Conservation (phyloP, 192 early-diverging fungal species). For the Umbelopsis isabellina region DNA sequence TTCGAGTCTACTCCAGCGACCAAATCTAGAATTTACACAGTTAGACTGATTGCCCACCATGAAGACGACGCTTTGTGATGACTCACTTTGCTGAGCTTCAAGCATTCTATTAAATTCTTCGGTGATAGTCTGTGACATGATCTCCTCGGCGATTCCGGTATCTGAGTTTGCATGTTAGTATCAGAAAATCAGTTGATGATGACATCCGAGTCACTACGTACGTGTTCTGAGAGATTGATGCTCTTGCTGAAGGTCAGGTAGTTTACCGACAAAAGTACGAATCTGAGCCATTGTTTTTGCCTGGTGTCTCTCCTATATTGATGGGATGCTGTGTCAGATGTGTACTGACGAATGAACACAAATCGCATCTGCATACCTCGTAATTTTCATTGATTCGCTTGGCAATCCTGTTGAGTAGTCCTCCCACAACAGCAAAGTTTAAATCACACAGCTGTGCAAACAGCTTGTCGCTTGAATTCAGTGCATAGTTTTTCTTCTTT, state of each 20-base stretch:
- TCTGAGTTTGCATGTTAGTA: constrained; percentile 47
- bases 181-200: background rate
- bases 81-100: constrained; percentile 88
- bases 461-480: constrained; percentile 82
- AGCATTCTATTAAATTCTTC: constrained; percentile 82
- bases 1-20: constrained; percentile 70
- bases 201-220: constrained; percentile 41
- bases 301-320: constrained; percentile 72
- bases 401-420: constrained; percentile 81
- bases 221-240: constrained; percentile 82
- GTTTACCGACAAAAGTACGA: constrained; percentile 88
- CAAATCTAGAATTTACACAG: constrained; percentile 49
- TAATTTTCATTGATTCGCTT: constrained; percentile 85
- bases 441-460: constrained; percentile 83
- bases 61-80: constrained; percentile 23
- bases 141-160: constrained; percentile 79
- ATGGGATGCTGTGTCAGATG: no score
- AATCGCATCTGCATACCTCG: constrained; percentile 59
- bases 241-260: constrained; percentile 82
- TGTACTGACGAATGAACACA: background rate
- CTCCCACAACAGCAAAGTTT: constrained; percentile 91
- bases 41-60: background rate
- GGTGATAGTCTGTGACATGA: constrained; percentile 77
- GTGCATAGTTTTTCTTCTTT: constrained; percentile 74
- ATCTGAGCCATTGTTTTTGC: constrained; percentile 92